Evolutionary conservation across 345 rosid species (phyloP), one percentile per base, ranked within the genome.

Genomic region (Firmiana major): DNA sequence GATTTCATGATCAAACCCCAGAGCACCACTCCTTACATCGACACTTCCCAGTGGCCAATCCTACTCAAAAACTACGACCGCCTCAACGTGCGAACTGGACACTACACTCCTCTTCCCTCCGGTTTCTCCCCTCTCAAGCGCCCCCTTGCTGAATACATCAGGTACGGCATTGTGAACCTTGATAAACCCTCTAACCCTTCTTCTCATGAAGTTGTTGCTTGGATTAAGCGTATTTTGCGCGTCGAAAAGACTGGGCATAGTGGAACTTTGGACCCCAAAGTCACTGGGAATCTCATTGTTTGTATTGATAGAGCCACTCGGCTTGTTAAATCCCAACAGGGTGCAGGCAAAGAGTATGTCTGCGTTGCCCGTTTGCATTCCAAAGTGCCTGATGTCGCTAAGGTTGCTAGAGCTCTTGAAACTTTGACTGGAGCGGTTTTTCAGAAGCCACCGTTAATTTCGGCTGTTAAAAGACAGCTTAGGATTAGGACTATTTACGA

Each of bases 151-250:
- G 97, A 92, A 13, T 94, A 94, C 82, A 85, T 93, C 83, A 86
- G 90, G 83, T 95, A 95, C 81, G 98, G 99, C 13, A 55, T 95
- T 46, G 66, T 95, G 71, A 95, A 95, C 71, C 97, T 95, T 13
- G 99, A 95, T 55, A 95, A 95, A 69, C 99, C 99, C 0, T 90
- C 99, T 19, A 95, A 95, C 77, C 99, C 99, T 0, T 95, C 99
- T 16, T 95, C 99, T 0, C 99, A 95, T 45, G 99, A 95, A 85
- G 99, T 95, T 26, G 99, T 95, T 12, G 99, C 99, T 9, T 95
- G 98, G 99, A 93, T 95, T 55, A 95, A 95, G 75, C 92, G 99
- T 36, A 93, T 95, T 70, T 85, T 95, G 48, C 90, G 91, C 10
- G 94, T 89, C n/a, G 99, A 95, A 63, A 95, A 93, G 65, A 95